Evolutionary conservation across 2,329 filamentous ascomycete species (phyloP).

Genomic region (Fusarium nelsonii): DNA sequence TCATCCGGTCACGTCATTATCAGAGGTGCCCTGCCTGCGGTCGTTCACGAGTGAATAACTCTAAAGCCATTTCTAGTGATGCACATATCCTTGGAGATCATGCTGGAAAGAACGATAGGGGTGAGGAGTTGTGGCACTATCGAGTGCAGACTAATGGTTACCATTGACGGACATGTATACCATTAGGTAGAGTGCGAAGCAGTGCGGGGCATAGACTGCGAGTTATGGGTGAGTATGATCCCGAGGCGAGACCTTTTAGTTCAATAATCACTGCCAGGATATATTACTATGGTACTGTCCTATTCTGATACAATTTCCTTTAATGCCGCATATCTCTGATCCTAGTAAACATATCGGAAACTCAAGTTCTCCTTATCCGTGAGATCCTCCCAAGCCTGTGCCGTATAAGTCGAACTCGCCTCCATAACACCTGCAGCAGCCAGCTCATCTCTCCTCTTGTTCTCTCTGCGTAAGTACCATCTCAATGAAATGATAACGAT

Average conservation of each 20-base stretch:
- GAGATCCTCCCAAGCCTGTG: slow-evolving; percentile 71
- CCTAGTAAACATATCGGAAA: slow-evolving; percentile 65
- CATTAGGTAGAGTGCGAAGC: too few relatives aligned
- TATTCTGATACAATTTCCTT: neutral
- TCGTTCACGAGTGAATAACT: neutral
- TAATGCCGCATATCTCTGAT: neutral
- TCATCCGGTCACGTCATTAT: neutral
- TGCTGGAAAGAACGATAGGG: neutral
- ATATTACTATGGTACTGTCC: neutral
- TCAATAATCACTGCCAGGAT: neutral
- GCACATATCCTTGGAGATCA: neutral
- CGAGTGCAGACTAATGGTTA: neutral
- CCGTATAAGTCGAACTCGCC: slow-evolving; percentile 51
- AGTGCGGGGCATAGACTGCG: neutral
- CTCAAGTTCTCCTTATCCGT: slow-evolving; percentile 72
- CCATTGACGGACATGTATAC: neutral
- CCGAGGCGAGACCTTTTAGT: too few relatives aligned
- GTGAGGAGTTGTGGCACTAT: neutral
- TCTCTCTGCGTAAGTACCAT: slow-evolving; percentile 68
- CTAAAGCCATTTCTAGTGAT: rapidly evolving
- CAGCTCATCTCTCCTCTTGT: slow-evolving; percentile 67
- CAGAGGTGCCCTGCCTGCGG: rapidly evolving
- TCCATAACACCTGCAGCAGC: slow-evolving; percentile 56
- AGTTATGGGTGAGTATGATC: too few relatives aligned
- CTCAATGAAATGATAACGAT: slow-evolving; percentile 68